Conservation (phyloP, 495 filamentous ascomycete species). For the Neohortaea acidophila region DNA sequence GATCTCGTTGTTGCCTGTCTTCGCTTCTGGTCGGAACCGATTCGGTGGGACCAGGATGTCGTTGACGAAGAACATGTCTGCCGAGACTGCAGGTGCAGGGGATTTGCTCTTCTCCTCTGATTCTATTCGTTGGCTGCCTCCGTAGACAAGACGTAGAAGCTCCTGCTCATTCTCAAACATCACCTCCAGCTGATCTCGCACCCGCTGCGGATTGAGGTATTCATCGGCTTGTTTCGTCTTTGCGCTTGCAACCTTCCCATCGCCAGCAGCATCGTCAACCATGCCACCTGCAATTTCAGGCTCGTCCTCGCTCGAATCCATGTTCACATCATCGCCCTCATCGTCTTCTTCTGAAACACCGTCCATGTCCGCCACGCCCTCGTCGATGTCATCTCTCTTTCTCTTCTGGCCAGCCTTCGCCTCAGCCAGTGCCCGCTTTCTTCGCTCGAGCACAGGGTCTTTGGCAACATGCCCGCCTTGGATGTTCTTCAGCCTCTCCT, state of each 20-base stretch:
- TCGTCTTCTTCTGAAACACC: constrained; percentile 31
- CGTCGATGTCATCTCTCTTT: constrained; percentile 36
- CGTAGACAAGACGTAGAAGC: constrained; percentile 66
- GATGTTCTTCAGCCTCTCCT: constrained; percentile 57
- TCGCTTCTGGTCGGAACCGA: constrained; percentile 78
- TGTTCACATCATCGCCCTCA: constrained; percentile 26
- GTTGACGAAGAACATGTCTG: constrained; percentile 89
- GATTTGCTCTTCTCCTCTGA: constrained; percentile 1
- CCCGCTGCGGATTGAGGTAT: constrained; percentile 60
- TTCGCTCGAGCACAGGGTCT: constrained; percentile 40
- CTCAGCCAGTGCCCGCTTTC: constrained; percentile 16
- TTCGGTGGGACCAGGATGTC: constrained; percentile 79
- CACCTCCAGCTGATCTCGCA: constrained; percentile 54
- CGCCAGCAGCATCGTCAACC: constrained; percentile 16
- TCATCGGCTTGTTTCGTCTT: constrained; percentile 32
- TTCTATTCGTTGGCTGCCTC: constrained; percentile 34
- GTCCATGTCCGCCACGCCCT: constrained; percentile 56
- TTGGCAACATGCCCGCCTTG: constrained; percentile 50
- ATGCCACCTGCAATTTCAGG: constrained; percentile 25
- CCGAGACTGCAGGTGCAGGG: constrained; percentile 39
- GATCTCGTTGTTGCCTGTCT: constrained; percentile 58
- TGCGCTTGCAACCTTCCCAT: constrained; percentile 18
- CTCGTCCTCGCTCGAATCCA: constrained; percentile 33
- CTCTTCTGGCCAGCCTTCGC: constrained; percentile 9
- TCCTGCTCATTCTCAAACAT: constrained; percentile 81